A percentile compares a stretch with the other conserved stretches of the same genome.
phyloP scores from a whole-genome alignment of 441 rosid genomes.

The Heliophila coronopifolia region DNA sequence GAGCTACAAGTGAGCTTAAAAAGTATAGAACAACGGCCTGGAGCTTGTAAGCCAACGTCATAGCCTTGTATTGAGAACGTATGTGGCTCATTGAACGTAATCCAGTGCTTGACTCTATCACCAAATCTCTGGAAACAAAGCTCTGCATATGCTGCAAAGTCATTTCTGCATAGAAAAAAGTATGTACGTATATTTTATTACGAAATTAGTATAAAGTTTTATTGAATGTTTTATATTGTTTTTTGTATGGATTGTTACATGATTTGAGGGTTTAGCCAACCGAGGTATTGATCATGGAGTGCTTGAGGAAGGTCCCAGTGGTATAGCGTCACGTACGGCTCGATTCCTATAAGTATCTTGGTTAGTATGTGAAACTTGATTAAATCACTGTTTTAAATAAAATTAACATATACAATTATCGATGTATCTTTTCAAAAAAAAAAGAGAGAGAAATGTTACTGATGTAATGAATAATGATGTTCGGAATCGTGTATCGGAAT shows the following conservation, averaged over 20 bases:
- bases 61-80: constrained; percentile 55
- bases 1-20: constrained; percentile 37
- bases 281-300: constrained; percentile 48
- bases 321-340: constrained; percentile 64
- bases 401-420: too few relatives aligned
- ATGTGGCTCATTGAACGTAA: constrained; percentile 68
- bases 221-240: neutral
- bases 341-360: constrained; percentile 40
- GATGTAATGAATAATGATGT: too few relatives aligned
- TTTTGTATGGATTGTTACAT: constrained; percentile 33
- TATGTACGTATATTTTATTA: neutral
- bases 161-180: constrained; percentile 33
- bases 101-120: constrained; percentile 66
- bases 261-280: constrained; percentile 56
- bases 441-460: too few relatives aligned
- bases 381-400: too few relatives aligned
- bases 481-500: too few relatives aligned
- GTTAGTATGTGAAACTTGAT: neutral
- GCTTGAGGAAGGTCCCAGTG: constrained; percentile 82
- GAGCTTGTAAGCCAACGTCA: constrained; percentile 57
- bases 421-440: too few relatives aligned
- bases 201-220: neutral
- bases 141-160: constrained; percentile 52
- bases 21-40: constrained; percentile 52
- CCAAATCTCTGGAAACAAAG: constrained; percentile 64